Evolutionary conservation across 2,329 filamentous ascomycete species (phyloP).

Genomic region (Fusarium sp.): DNA sequence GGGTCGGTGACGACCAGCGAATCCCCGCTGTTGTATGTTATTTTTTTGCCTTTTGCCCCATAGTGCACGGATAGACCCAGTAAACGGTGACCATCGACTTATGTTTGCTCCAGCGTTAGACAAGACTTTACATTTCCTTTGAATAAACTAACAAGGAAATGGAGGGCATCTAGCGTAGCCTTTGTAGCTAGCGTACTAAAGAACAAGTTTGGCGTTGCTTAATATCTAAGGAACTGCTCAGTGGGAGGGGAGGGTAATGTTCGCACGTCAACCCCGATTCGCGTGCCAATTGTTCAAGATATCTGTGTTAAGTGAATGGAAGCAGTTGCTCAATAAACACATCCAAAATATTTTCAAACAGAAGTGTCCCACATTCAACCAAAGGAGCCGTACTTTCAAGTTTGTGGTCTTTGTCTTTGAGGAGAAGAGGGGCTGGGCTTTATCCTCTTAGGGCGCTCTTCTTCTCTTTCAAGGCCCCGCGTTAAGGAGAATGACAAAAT

Average conservation of each 20-base stretch:
- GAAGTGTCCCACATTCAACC: rapidly evolving
- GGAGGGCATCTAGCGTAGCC: too few relatives aligned
- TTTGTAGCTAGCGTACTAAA: too few relatives aligned
- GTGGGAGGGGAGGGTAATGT: too few relatives aligned
- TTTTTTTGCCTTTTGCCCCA: background rate
- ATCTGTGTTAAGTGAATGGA: too few relatives aligned
- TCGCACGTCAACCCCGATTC: too few relatives aligned
- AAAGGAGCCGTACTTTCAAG: background rate
- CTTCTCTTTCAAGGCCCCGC: background rate
- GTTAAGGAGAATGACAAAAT: background rate
- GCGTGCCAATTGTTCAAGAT: too few relatives aligned
- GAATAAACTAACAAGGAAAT: too few relatives aligned
- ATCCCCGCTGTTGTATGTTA: conserved; percentile 2
- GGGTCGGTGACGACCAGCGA: conserved; percentile 3
- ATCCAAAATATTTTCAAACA: rapidly evolving
- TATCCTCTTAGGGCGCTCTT: background rate
- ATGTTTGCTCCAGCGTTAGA: background rate
- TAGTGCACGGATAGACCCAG: background rate
- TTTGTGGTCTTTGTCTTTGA: background rate
- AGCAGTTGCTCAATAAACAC: rapidly evolving
- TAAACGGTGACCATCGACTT: background rate
- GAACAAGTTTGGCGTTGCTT: too few relatives aligned
- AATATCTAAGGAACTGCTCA: too few relatives aligned
- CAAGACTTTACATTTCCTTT: too few relatives aligned
- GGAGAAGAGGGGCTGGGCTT: background rate